These are phyloP conservation scores for Hypoxylon rickii DNA, from an alignment of 495 filamentous ascomycete genomes.

Conservation along the genomic window DNA sequence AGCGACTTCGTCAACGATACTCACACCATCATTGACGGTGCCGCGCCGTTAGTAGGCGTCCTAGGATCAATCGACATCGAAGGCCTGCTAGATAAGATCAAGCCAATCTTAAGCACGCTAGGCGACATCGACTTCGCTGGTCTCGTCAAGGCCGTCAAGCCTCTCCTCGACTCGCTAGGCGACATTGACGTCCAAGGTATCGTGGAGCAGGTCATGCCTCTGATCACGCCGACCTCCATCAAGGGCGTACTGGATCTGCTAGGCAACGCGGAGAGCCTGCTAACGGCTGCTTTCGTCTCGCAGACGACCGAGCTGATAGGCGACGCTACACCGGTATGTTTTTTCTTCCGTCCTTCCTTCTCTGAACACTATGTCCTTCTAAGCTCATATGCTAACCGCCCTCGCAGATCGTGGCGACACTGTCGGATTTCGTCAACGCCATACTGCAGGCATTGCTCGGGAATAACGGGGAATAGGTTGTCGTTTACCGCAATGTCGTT, in stretches of 20 bases:
- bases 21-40: constrained; percentile 40
- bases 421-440: constrained; percentile 43
- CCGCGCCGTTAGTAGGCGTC: constrained; percentile 37
- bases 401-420: constrained; percentile 41
- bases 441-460: constrained; percentile 41
- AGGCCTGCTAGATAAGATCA: constrained; percentile 37
- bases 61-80: constrained; percentile 43
- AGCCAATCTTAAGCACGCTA: constrained; percentile 42
- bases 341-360: background rate
- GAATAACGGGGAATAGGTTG: constrained; percentile 15
- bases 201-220: constrained; percentile 42
- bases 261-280: constrained; percentile 45
- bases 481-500: background rate
- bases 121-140: constrained; percentile 36
- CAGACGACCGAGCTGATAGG: constrained; percentile 57
- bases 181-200: constrained; percentile 45
- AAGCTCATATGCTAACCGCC: constrained; percentile 16
- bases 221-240: constrained; percentile 48
- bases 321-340: constrained; percentile 55
- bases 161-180: constrained; percentile 40
- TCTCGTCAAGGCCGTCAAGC: constrained; percentile 44
- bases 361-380: background rate
- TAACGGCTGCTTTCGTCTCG: constrained; percentile 46
- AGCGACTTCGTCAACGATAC: constrained; percentile 54
- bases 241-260: constrained; percentile 49